Evolutionary conservation across 768 basidiomycete species (phyloP).

Genomic region (Podaxis carcinomalis): DNA sequence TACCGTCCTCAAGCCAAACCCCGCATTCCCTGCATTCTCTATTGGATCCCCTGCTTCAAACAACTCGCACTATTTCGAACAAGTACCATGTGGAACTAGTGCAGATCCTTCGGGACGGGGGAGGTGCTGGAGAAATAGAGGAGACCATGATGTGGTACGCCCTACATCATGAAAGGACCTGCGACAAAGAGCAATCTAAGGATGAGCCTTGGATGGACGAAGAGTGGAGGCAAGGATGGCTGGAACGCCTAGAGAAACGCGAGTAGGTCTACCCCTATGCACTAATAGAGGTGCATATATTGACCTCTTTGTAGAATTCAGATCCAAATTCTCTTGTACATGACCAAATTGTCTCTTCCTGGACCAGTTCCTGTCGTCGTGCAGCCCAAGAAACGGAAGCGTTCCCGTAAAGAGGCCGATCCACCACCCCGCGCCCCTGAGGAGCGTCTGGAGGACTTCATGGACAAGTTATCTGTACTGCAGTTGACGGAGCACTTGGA

Average conservation of each 20-base stretch:
- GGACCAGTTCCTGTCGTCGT: slow-evolving; percentile 27
- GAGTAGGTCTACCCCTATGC: slow-evolving; percentile 38
- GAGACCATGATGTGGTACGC: slow-evolving; percentile 79
- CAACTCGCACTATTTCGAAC: slow-evolving; percentile 43
- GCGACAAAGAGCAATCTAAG: not conserved
- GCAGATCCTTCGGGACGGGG: slow-evolving; percentile 52
- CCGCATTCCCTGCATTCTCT: slow-evolving; percentile 54
- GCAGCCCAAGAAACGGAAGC: slow-evolving; percentile 27
- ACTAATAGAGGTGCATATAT: not conserved
- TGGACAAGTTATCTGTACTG: slow-evolving; percentile 80
- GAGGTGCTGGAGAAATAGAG: slow-evolving; percentile 59
- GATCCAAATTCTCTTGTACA: slow-evolving; percentile 70
- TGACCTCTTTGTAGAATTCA: slow-evolving; percentile 44
- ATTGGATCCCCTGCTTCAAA: slow-evolving; percentile 62
- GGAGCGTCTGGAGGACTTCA: slow-evolving; percentile 64
- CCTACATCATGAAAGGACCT: slow-evolving; percentile 51
- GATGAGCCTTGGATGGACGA: slow-evolving; percentile 43
- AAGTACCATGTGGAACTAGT: slow-evolving; percentile 69
- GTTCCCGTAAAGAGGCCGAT: slow-evolving; percentile 17
- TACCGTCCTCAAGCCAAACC: slow-evolving; percentile 23
- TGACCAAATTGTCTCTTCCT: slow-evolving; percentile 61
- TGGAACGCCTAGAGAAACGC: slow-evolving; percentile 64
- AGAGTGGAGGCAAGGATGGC: slow-evolving; percentile 50
- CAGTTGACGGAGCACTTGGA: slow-evolving; percentile 51
- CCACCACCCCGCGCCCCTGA: slow-evolving; percentile 26